Evolutionary conservation across 768 basidiomycete species (phyloP), one percentile per base, ranked within the genome.

Genomic region (Tulasnella sp.): DNA sequence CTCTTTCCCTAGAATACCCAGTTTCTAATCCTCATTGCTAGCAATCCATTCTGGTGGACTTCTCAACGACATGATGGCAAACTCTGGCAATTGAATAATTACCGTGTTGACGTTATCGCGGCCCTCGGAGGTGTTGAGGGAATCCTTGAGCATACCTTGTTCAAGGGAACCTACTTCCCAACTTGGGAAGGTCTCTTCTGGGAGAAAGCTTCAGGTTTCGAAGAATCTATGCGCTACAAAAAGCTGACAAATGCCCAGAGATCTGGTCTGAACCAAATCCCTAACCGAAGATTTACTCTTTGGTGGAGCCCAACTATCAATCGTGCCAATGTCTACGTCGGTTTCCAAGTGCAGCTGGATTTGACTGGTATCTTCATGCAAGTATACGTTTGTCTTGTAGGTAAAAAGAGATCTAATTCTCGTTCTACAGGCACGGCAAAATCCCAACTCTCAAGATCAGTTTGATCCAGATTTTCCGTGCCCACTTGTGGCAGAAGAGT

Each of bases 231-330:
- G 88, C 70, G 88, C 60, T 91, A 90, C 72, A 90, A 91, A 70
- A 91, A 90, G 64, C 74, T 96, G 56, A 98, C 95, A 44, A 99
- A 98, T 62, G 95, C 95, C 9, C 95, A 99, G 67, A 84, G 93
- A 41, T 95, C 91, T 31, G 95, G 95, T 86, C 69, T 93, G 37
- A 89, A 89, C 64, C 91, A 93, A 64, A 93, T 98, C 64, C 93
- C 93, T 5, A 98, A 98, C 64, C 91, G 93, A 80, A 87, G 89
- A 10, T 96, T 96, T 72, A 98, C 93, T 3, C 73, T 99, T 8
- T 99, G 95, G 95, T 95, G 91, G 91, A 89, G 86, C 63, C 92
- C 92, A 22, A 98, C 93, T 0, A 96, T 96, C 71, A 98, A 98
- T 67, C 88, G 95, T 58, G 93, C 95, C 48, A 99, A 99, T 63